phyloP scores from a whole-genome alignment of 305 asterid species.

The Nicotiana rustica region DNA sequence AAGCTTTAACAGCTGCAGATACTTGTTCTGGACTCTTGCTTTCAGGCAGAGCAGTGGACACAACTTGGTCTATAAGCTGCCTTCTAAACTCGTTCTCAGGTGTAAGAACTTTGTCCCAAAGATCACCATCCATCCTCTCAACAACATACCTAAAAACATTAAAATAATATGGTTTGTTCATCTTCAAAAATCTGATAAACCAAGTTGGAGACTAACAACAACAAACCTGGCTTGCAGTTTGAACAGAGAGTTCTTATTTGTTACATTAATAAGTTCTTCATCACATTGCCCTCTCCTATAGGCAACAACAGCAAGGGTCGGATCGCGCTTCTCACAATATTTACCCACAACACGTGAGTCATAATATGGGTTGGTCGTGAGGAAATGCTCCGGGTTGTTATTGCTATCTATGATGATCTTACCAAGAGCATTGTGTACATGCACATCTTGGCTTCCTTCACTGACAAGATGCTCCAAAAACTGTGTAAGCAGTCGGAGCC shows the following conservation, averaged over 20 bases:
- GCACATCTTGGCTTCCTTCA: conserved; percentile 99
- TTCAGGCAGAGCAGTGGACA: conserved; percentile 93
- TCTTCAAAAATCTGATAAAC: conserved; percentile 38
- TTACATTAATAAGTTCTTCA: conserved; percentile 94
- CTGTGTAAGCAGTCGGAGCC: conserved; percentile 96
- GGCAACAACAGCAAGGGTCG: conserved; percentile 93
- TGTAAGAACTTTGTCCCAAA: conserved; percentile 81
- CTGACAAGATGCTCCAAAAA: conserved; percentile 99
- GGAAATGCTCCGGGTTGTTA: conserved; percentile 98
- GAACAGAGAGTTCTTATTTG: conserved; percentile 93
- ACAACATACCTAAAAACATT: conserved; percentile 79
- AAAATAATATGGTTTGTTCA: conserved; percentile 21
- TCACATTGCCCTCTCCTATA: conserved; percentile 96
- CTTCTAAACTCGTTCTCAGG: conserved; percentile 82
- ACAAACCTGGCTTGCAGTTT: conserved; percentile 92
- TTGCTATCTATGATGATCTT: conserved; percentile 97
- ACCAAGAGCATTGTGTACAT: conserved; percentile 93
- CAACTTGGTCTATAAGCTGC: conserved; percentile 86
- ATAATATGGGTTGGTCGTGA: conserved; percentile 97
- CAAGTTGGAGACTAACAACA: conserved; percentile 36
- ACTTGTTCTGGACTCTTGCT: conserved; percentile 99
- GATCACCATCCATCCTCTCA: conserved; percentile 87
- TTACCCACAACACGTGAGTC: conserved; percentile 99
- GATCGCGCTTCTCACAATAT: conserved; percentile 93
- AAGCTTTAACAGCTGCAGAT: conserved; percentile 90